Evolutionary conservation across 331 rosid species (phyloP), one percentile per base, ranked within the genome.

Genomic region (Malus hybrid): DNA sequence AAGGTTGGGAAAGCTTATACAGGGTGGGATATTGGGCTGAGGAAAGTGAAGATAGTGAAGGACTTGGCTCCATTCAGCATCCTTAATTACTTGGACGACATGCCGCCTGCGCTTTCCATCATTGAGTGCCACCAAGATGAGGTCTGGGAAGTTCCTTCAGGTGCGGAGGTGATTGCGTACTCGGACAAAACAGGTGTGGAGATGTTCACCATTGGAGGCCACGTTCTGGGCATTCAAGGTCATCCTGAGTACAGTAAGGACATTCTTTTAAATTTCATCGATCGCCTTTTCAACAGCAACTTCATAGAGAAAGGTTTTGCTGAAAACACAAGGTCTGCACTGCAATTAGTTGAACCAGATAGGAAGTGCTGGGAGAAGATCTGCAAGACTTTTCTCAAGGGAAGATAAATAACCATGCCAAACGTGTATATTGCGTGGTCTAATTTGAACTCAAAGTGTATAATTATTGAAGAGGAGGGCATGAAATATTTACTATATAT

Each of bases 1-100:
- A 83, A 81, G 71, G 90, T 86, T 5, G 89, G 91, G 24, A 89
- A 63, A 75, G 81, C 96, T 10, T 61, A 29, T 22, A 82, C 85
- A 7, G 91, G 96, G 57, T 91, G 96, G 97, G 97, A 89, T 72
- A 64, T 91, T 32, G 96, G 93, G 32, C 48, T 88, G 66, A 88
- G 93, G 63, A 58, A 83, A 57, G 88, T 91, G 69, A 74, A 70
- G 5, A 57, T 91, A 0, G 71, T 82, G 72, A 71, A 81, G 64
- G 90, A 87, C 22, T 6, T 81, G 65, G 55, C 44, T 14, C 50
- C 61, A 22, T 65, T 65, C 29, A 63, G 63, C 10, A 76, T 76
- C 81, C 28, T 80, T 8, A 75, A 72, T 36, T 63, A 72, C 7
- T 67, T 82, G 66, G 83, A 76, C 39, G 86, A 82, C 75, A 77